Evolutionary conservation across 176 grass and related monocot genomes (phyloP), one percentile per base, ranked within the genome.

Genomic region (Urochloa ruziziensis): DNA sequence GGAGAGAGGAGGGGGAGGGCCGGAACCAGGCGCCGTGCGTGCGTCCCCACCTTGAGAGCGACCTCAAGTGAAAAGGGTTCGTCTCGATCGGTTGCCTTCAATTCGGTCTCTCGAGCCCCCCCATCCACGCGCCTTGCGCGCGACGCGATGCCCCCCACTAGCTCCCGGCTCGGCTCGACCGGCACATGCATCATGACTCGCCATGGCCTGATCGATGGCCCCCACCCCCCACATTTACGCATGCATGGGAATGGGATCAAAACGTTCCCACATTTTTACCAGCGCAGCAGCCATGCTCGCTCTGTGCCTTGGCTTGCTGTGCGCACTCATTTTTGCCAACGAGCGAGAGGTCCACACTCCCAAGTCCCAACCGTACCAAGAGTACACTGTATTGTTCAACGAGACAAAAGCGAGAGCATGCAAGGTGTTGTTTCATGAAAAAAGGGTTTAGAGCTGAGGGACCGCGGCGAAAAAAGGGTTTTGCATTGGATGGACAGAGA

Each of bases 381-480:
- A 36, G 43, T 27, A 23, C 19, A 23, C 21, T 64, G 62, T 66
- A 17, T 29, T 5, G 29, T 80, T 64, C 61, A 25, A 51, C 69
- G 27, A 34, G 4, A 53, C 67, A 66, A 37, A 34, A 5, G 49
- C 0, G 19, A 16, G 57, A 6, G 24, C 36, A 25, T 15, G 36
- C 64, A n/a, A 52, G 28, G 3, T 0, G 46, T 53, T 40, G 29
- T 28, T 52, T 40, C 39, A 62, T 18, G 16, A 36, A 64, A 74
- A 72, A 76, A 67, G 48, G 11, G 67, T 5, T 40, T 73, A 10
- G 8, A 67, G n/a, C n/a, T n/a, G n/a, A n/a, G 84, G 84, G 84
- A 86, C 84, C 67, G 76, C 84, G 14, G 1, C 27, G 0, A 27
- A 48, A 27, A 48, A 32, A 25, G 18, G 35, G 9, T 24, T n/a